Evolutionary conservation across 2,329 filamentous ascomycete species (phyloP).

Genomic region (Cytospora piceicola): DNA sequence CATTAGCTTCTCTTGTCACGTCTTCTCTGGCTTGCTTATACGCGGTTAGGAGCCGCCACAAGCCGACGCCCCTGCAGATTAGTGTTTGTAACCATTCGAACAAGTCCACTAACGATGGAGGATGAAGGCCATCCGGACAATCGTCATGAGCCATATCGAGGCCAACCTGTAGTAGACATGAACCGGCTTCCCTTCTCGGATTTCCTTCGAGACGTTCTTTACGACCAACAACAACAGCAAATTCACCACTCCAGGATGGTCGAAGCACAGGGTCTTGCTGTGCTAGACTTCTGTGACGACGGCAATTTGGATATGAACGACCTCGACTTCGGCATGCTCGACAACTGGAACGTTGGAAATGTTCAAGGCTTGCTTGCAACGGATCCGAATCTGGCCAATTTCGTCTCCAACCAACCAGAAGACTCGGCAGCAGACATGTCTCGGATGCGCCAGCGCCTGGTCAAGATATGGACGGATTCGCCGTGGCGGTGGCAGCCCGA

Average conservation of each 20-base stretch:
- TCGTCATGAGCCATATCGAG: constrained; percentile 30
- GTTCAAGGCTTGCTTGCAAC: constrained; percentile 30
- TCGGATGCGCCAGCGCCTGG: constrained; percentile 51
- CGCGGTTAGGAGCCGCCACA: background rate
- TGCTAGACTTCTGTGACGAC: constrained; percentile 56
- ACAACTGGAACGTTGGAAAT: constrained; percentile 52
- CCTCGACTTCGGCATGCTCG: constrained; percentile 55
- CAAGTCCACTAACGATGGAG: constrained; percentile 22
- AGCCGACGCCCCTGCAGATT: background rate
- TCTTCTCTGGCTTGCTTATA: background rate
- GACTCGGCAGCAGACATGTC: constrained; percentile 47
- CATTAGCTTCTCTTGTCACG: background rate
- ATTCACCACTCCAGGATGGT: constrained; percentile 41
- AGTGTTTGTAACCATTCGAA: background rate
- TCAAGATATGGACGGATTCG: constrained; percentile 54
- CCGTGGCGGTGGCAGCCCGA: constrained; percentile 55
- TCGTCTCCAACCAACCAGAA: constrained; percentile 35
- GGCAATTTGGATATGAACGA: constrained; percentile 55
- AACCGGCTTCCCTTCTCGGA: constrained; percentile 51
- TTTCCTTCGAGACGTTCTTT: constrained; percentile 56
- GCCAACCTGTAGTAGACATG: constrained; percentile 36
- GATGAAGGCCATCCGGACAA: constrained; percentile 29
- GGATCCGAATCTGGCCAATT: constrained; percentile 32
- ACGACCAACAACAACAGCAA: constrained; percentile 40
- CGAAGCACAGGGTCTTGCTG: constrained; percentile 48